phyloP scores from a whole-genome alignment of 1,284 basidiomycete species.

The Boletellus deceptivus region DNA sequence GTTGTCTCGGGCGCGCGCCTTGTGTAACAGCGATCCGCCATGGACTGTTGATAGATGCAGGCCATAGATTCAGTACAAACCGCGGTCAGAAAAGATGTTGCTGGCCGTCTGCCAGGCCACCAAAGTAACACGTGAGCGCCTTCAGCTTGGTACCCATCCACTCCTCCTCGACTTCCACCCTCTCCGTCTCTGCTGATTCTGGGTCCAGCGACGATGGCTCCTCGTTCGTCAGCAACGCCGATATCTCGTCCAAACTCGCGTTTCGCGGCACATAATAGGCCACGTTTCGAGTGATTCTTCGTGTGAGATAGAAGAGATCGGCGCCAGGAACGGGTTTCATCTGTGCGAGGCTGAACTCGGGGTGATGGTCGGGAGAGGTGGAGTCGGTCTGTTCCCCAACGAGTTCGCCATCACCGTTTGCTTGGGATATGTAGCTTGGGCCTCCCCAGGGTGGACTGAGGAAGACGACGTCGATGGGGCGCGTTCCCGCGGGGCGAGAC shows the following conservation, averaged over 20 bases:
- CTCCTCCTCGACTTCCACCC: constrained; percentile 82
- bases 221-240: constrained; percentile 43
- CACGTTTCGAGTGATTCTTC: constrained; percentile 73
- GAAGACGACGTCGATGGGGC: constrained; percentile 83
- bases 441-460: constrained; percentile 94
- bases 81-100: constrained; percentile 48
- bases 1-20: too few species aligned
- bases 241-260: constrained; percentile 71
- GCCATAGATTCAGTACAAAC: background rate
- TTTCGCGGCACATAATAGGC: constrained; percentile 93
- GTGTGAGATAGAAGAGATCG: constrained; percentile 74
- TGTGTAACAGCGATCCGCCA: too few species aligned
- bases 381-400: constrained; percentile 16
- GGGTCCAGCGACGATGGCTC: constrained; percentile 5
- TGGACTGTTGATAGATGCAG: background rate
- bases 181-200: constrained; percentile 37
- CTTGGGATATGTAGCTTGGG: constrained; percentile 60
- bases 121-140: constrained; percentile 80
- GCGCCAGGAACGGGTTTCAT: constrained; percentile 81
- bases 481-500: constrained; percentile 30
- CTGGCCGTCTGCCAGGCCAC: constrained; percentile 68
- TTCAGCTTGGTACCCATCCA: constrained; percentile 88
- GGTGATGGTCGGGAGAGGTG: constrained; percentile 33
- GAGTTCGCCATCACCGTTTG: constrained; percentile 6
- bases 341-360: constrained; percentile 66